Evolutionary conservation across 78 protist genomes (phyloP).

Genomic region (Pelomyxa schiedti): DNA sequence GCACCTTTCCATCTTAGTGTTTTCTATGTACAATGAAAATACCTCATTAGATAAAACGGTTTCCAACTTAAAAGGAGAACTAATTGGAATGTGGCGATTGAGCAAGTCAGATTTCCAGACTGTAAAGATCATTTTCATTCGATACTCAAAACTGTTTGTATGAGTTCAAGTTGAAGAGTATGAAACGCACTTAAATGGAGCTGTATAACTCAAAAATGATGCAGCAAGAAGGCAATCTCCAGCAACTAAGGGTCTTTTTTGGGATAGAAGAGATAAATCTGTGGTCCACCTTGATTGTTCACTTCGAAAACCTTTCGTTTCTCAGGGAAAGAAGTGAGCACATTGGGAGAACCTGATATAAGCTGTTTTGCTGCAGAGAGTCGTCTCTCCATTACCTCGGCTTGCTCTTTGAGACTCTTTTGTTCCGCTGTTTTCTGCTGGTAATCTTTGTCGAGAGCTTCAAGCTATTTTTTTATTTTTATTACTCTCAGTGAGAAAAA

Average conservation of each 20-base stretch:
- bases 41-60: slow-evolving; percentile 56
- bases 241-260: slow-evolving; percentile 34
- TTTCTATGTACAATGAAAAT: too few species aligned
- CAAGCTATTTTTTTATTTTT: slow-evolving; percentile 6
- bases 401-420: slow-evolving; percentile 12
- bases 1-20: too few species aligned
- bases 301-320: slow-evolving; percentile 54
- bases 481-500: too few species aligned
- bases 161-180: slow-evolving; percentile 79
- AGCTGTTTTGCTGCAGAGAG: slow-evolving; percentile 62
- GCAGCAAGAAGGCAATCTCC: slow-evolving; percentile 81
- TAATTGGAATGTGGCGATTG: slow-evolving; percentile 33
- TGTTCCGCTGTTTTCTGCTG: slow-evolving; percentile 28
- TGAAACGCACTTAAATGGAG: slow-evolving; percentile 75
- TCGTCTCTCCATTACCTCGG: slow-evolving; percentile 45
- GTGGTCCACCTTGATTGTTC: slow-evolving; percentile 72
- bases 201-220: slow-evolving; percentile 77
- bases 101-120: slow-evolving; percentile 29
- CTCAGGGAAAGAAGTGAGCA: too few species aligned
- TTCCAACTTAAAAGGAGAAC: slow-evolving; percentile 22
- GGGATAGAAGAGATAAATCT: slow-evolving; percentile 11
- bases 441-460: neutral
- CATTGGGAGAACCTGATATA: too few species aligned
- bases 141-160: slow-evolving; percentile 62
- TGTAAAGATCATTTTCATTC: slow-evolving; percentile 9